A percentile compares a stretch with the other conserved stretches of the same genome.
Conservation (phyloP, 306 rosid genomes). For the Sechiopsis laciniata region DNA sequence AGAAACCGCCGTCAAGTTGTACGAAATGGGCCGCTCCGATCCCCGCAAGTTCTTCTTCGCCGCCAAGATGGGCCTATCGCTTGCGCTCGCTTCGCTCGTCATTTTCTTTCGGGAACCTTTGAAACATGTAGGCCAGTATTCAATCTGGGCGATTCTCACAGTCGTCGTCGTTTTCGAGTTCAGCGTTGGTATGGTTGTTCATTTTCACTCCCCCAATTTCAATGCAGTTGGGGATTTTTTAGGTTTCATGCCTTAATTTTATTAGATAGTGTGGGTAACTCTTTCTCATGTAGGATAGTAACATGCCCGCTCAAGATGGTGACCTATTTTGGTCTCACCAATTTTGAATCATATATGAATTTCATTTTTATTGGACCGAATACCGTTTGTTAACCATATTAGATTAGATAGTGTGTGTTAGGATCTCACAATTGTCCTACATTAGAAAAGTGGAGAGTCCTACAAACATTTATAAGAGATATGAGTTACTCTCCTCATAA, state of each 20-base stretch:
- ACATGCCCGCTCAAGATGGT: no score
- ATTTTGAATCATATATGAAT: no score
- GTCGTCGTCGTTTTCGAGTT: conserved; percentile 95
- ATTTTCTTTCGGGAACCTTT: conserved; percentile 67
- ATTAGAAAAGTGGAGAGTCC: no score
- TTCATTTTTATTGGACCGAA: no score
- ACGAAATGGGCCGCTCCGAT: conserved; percentile 65
- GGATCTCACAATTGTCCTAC: no score
- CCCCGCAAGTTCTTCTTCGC: conserved; percentile 76
- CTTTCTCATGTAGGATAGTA: no score
- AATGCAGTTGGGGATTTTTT: not conserved
- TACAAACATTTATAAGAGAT: no score
- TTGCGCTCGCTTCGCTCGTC: conserved; percentile 55
- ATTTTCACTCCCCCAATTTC: not conserved
- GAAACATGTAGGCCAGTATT: conserved; percentile 42
- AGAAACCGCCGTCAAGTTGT: conserved; percentile 25
- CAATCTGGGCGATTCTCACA: conserved; percentile 86
- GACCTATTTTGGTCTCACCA: no score
- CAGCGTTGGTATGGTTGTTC: conserved; percentile 63
- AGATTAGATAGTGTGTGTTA: no score
- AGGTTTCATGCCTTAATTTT: not conserved
- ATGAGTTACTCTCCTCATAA: no score
- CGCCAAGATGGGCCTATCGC: conserved; percentile 76
- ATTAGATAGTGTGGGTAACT: no score
- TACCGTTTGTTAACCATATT: no score